Base-by-base conservation (phyloP, 805 yeast species). In the Metschnikowia lochheadii region DNA sequence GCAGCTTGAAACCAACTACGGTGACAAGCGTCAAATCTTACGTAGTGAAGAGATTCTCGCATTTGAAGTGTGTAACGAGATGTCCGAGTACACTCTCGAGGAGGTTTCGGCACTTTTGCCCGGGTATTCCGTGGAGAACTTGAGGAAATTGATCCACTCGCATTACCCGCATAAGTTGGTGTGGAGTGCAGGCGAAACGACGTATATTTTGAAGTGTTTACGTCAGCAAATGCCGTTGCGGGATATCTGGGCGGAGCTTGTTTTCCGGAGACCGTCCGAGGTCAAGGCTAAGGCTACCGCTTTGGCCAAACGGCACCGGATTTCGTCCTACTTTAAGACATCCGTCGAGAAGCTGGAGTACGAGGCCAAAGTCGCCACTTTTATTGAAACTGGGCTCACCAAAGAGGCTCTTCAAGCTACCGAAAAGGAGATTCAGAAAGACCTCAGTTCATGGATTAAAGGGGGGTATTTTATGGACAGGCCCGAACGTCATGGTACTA, bases 361-460 rank as follows among this genome's bases (percentile, higher is more conserved):
- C 45, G 40, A 43, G 34, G 51, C 49, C 17, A 33, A 15, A 10
- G 47, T 59, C n/a, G 49, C 41, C 10, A 18, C 13, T 32, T 51
- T 59, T 41, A 53, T 63, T 17, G 21, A 48, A 1, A 48, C 44
- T 5, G 67, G 65, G 48, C 54, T 64, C 38, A 59, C 65, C 14
- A 40, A 39, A 21, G 34, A 49, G 1, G 52, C 57, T 2, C 44
- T 64, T 6, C 47, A 52, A 23, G 41, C 45, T 5, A 61, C 56
- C 21, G 61, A 64, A 7, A 47, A 51, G n/a, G 42, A 44, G 10
- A 44, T 46, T 14, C 45, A 41, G 18, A 21, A 41, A 15, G 8
- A 10, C 5, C 26, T 41, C 3, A 13, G 14, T 3, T 23, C 7
- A 5, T 41, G 44, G 44, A 23, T 41, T 6, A 11, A 31, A 6